Base-by-base conservation (phyloP, 805 yeast genomes). In the Yamadazyma scolyti region DNA sequence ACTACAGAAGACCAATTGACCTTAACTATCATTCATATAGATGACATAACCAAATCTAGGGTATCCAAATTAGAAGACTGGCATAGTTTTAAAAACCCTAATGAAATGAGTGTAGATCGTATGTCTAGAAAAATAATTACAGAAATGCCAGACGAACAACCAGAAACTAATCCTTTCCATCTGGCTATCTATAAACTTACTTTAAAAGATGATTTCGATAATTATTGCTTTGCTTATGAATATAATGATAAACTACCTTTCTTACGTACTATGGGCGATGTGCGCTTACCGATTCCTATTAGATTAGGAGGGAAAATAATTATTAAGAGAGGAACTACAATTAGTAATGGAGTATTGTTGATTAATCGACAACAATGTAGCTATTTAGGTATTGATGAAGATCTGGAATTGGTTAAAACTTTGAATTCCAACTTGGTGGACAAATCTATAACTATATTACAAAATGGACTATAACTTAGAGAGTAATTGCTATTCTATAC, bases 231-330 rank as follows among this genome's bases (percentile, higher is more conserved):
- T 47, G 93, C 77, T 0, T 64, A 78, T 25, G 88, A 81, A 44
- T 40, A 43, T 33, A 44, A 65, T 11, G 75, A 72, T 30, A 70
- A 72, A 22, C 44, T 82, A 22, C 52, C 64, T 1, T 79, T 80
- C 54, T 47, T 78, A 22, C 49, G 65, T 22, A 46, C 33, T 33
- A 56, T 31, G 28, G 47, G 44, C 21, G 47, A 36, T 10, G n/a
- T n/a, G n/a, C n/a, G n/a, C n/a, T 42, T 50, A n/a, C 65, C 66
- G 15, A 41, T 58, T 17, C 53, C 70, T 14, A 69, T 66, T 2
- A 68, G 68, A 25, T 46, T 78, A 28, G 90, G 88, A 0, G 73
- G 82, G 0, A 73, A 74, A 35, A 27, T 81, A n/a, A 45, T 76
- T 8, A 60, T 82, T 2, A 65, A 64, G 11, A 54, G 58, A 25